A percentile compares a stretch with the other conserved stretches of the same genome.
These are phyloP conservation scores for Leavenworthia alabamica DNA, from an alignment of 345 rosid species.

Conservation along the genomic window DNA sequence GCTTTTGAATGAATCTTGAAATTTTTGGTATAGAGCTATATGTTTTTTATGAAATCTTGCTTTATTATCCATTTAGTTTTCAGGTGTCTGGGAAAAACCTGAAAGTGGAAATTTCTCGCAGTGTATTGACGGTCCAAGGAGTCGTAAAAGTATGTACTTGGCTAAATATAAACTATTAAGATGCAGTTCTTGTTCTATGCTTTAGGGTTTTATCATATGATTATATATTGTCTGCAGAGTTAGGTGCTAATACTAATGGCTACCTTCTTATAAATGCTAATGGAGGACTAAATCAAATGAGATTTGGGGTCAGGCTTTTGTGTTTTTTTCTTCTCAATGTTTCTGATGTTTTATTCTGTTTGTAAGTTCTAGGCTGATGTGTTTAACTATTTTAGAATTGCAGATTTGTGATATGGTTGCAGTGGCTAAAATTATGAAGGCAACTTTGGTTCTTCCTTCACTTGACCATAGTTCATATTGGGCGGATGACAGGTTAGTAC, in stretches of 20 bases:
- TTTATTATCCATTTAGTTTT: conserved; percentile 42
- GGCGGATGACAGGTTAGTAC: conserved; percentile 77
- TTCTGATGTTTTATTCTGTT: conserved; percentile 8
- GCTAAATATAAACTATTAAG: not conserved
- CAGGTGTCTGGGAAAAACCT: conserved; percentile 86
- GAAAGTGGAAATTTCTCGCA: conserved; percentile 70
- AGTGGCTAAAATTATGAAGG: conserved; percentile 81
- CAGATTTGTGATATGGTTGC: conserved; percentile 99
- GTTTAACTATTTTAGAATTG: conserved; percentile 51
- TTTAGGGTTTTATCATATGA: conserved; percentile 8
- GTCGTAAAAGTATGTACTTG: conserved; percentile 49
- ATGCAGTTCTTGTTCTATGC: not conserved
- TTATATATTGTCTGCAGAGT: conserved; percentile 40
- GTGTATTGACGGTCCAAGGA: conserved; percentile 55
- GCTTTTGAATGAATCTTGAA: not conserved
- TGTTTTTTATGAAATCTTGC: not conserved
- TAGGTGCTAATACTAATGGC: conserved; percentile 66
- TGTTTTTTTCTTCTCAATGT: conserved; percentile 29
- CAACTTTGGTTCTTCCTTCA: conserved; percentile 85
- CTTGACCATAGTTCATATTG: conserved; percentile 90
- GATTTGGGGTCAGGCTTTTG: conserved; percentile 95
- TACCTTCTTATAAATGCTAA: conserved; percentile 85
- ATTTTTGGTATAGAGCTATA: not conserved
- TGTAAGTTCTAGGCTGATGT: conserved; percentile 34
- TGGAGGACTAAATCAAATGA: conserved; percentile 99